These are phyloP conservation scores for Fomitopsis pulvina DNA, from an alignment of 768 basidiomycete species.

Conservation along the genomic window DNA sequence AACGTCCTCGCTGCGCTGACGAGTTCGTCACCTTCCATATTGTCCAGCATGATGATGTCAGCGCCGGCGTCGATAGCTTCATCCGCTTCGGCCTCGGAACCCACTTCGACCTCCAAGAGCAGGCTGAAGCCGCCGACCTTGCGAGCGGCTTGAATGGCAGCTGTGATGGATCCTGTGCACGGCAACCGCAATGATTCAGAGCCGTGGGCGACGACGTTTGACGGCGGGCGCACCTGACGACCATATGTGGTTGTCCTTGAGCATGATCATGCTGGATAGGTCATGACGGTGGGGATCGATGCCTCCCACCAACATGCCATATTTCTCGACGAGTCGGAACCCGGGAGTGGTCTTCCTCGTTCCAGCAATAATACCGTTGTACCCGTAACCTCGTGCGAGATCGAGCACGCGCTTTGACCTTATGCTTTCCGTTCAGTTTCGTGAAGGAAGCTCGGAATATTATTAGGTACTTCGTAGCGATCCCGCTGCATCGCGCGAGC, in stretches of 20 bases:
- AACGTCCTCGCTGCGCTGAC: conserved; percentile 59
- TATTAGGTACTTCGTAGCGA: conserved; percentile 86
- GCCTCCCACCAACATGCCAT: conserved; percentile 97
- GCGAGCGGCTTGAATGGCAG: conserved; percentile 81
- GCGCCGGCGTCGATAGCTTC: conserved; percentile 97
- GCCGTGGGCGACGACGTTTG: not conserved
- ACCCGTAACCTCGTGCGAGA: conserved; percentile 71
- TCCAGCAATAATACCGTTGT: conserved; percentile 84
- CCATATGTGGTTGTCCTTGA: conserved; percentile 99
- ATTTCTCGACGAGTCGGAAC: conserved; percentile 96
- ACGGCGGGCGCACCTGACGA: conserved; percentile 61
- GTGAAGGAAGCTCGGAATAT: not conserved
- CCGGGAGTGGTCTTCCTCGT: conserved; percentile 98
- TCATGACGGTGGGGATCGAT: conserved; percentile 95
- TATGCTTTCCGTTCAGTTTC: conserved; percentile 2
- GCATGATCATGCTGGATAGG: conserved; percentile 99
- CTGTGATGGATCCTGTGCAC: conserved; percentile 74
- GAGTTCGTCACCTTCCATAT: conserved; percentile 76
- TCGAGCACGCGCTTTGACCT: conserved; percentile 84
- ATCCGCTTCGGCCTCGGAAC: conserved; percentile 82
- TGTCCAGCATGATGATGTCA: conserved; percentile 94
- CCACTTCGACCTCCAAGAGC: conserved; percentile 90
- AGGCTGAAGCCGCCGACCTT: conserved; percentile 87
- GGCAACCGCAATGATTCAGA: not conserved
- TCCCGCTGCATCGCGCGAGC: conserved; percentile 92